Evolutionary conservation across 495 filamentous ascomycete genomes (phyloP), one percentile per base, ranked within the genome.

Genomic region (Friedmanniomyces simplex): DNA sequence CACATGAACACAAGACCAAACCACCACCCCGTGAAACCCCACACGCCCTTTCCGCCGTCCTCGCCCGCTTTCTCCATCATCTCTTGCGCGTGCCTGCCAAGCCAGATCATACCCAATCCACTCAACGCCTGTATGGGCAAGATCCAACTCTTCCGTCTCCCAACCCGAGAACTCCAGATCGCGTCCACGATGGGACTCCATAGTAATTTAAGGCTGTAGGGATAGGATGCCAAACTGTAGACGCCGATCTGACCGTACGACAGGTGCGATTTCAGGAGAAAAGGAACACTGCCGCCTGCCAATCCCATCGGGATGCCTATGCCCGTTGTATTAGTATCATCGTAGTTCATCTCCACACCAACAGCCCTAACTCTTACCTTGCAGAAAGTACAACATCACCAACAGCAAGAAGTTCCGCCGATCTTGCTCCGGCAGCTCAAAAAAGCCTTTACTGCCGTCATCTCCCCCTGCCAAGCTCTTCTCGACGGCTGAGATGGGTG

Each of bases 131-230:
- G 93, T 53, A 98, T 91, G 0, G 93, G 93, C 51, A 96, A 78
- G 63, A 98, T 97, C 93, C 93, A 98, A 66, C 89, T 96, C 80
- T 97, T 97, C 58, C 93, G 79, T 37, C 93, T 74, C 18, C 93
- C 93, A 51, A 97, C 72, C 61, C 79, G 81, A 25, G 81, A 80
- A 55, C 83, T 91, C 93, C 93, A 98, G 7, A 95, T 81, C 0
- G 93, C 93, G 68, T 98, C 93, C 51, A 98, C 91, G 62, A 98
- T 88, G 6, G 93, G 93, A 71, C 88, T 94, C 93, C 93, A 98
- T 39, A 97, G 77, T 47, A 98, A 69, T 69, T 98, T 98, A 63
- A 98, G 74, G 18, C 88, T 94, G 68, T 98, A 98, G 11, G 93
- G 93, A 67, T 97, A 98, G 4, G 86, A 86, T 0, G 93, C 93